Evolutionary conservation across 768 basidiomycete genomes (phyloP).

Genomic region (Sporobolomyces phaffii): DNA sequence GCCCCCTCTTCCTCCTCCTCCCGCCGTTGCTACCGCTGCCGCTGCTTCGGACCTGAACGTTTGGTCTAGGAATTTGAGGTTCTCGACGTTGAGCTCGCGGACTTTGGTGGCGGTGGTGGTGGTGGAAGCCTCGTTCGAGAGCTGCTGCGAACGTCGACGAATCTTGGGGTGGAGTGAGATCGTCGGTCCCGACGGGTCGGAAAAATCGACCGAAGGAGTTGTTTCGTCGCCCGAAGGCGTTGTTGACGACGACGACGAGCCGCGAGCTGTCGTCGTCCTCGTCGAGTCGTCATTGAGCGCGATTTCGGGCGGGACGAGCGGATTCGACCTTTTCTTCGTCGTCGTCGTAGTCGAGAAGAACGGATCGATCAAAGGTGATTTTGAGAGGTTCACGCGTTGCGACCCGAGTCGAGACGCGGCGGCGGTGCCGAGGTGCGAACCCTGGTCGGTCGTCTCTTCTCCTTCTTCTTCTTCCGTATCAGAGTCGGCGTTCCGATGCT

Average conservation of each 20-base stretch:
- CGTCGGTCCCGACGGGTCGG: constrained; percentile 3
- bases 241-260: too few species aligned
- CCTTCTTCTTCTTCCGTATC: background rate
- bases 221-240: background rate
- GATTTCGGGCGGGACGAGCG: too few species aligned
- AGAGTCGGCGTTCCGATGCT: background rate
- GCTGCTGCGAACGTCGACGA: background rate
- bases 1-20: background rate
- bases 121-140: too few species aligned
- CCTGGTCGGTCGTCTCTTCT: too few species aligned
- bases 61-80: background rate
- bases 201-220: constrained; percentile 8
- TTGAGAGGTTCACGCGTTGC: background rate
- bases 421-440: too few species aligned
- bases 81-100: background rate
- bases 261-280: background rate
- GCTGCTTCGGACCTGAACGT: background rate
- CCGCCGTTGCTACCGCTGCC: background rate
- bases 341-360: too few species aligned
- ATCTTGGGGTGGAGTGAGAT: constrained; percentile 20
- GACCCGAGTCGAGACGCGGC: too few species aligned
- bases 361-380: too few species aligned
- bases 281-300: background rate
- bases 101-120: background rate
- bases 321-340: too few species aligned